Percentiles rank a stretch among this genome's conserved stretches.
Conservation (phyloP, 129 eudicot species). For the Arctium minus region DNA sequence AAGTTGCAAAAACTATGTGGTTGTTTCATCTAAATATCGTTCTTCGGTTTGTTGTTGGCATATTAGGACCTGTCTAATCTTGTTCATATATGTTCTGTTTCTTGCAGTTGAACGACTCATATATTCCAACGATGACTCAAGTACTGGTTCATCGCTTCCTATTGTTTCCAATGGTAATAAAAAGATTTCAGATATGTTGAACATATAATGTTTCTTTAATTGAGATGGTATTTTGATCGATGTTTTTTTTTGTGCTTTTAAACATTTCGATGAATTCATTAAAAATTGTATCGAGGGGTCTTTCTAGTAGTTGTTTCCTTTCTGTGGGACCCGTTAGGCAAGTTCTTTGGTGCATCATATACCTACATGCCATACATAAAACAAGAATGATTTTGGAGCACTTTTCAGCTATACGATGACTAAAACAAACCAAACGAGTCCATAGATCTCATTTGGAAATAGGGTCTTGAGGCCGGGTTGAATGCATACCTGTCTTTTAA, state of each 20-base stretch:
- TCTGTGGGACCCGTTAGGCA: not conserved
- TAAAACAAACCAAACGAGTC: too few species aligned
- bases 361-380: too few species aligned
- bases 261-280: not conserved
- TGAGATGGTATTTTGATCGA: conserved; percentile 2
- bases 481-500: too few species aligned
- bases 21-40: not conserved
- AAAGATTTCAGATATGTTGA: conserved; percentile 17
- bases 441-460: too few species aligned
- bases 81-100: not conserved
- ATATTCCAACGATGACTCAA: conserved; percentile 7
- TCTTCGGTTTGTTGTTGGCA: not conserved
- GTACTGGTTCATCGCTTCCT: not conserved
- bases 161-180: conserved; percentile 23
- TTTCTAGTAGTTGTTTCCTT: not conserved
- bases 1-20: not conserved
- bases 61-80: not conserved
- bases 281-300: not conserved
- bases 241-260: not conserved
- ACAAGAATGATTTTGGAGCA: too few species aligned
- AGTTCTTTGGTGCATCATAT: not conserved
- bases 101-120: conserved; percentile 19
- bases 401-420: too few species aligned
- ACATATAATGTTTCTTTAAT: conserved; percentile 8
- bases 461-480: too few species aligned